phyloP scores from a whole-genome alignment of 1,284 basidiomycete genomes.

The Apiotrichum akiyoshidainum region DNA sequence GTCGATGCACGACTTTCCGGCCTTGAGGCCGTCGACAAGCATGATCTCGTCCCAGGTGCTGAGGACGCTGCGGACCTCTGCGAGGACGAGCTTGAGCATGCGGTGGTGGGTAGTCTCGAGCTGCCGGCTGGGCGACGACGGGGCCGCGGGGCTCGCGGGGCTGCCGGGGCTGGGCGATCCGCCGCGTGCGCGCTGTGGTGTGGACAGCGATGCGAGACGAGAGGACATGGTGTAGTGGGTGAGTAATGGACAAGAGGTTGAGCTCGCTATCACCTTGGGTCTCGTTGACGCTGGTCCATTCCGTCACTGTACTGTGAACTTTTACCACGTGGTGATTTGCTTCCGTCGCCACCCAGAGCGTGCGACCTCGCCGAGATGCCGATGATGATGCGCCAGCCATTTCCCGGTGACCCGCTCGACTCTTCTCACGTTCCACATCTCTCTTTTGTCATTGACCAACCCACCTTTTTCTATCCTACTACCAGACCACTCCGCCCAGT shows the following conservation, averaged over 20 bases:
- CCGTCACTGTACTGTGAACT: not conserved
- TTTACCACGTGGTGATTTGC: not conserved
- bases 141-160: slow-evolving; percentile 38
- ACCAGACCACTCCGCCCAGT: too few species aligned
- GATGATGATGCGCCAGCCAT: too few species aligned
- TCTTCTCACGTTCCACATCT: too few species aligned
- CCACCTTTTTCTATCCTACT: too few species aligned
- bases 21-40: slow-evolving; percentile 38
- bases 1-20: slow-evolving; percentile 41
- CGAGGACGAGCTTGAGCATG: slow-evolving; percentile 41
- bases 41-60: slow-evolving; percentile 46
- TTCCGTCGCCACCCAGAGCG: not conserved
- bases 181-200: slow-evolving; percentile 54
- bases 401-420: too few species aligned
- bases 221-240: slow-evolving; percentile 6
- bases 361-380: too few species aligned
- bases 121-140: slow-evolving; percentile 19
- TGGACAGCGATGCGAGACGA: slow-evolving; percentile 23
- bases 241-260: too few species aligned
- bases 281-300: not conserved
- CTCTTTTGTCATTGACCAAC: too few species aligned
- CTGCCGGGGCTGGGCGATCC: slow-evolving; percentile 43
- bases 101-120: slow-evolving; percentile 44
- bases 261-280: not conserved
- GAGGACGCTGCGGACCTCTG: slow-evolving; percentile 31